Evolutionary conservation across 495 filamentous ascomycete species (phyloP).

Genomic region (Arthonia radiata): DNA sequence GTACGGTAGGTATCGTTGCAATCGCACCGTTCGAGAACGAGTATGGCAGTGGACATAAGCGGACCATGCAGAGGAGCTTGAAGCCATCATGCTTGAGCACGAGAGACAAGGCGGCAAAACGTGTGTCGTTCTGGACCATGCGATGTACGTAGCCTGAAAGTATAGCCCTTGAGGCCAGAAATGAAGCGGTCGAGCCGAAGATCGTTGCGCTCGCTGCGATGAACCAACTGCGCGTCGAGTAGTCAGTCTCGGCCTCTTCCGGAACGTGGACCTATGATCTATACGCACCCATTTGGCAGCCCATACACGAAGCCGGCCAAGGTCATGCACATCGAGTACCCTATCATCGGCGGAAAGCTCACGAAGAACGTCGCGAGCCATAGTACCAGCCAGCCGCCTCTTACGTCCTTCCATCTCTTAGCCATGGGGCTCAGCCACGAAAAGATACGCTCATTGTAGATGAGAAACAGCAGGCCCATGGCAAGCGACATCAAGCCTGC

Average conservation of each 20-base stretch:
- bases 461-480: constrained; percentile 36
- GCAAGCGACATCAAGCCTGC: constrained; percentile 23
- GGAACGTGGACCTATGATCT: constrained; percentile 1
- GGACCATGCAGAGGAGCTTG: constrained; percentile 74
- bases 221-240: constrained; percentile 39
- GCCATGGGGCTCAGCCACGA: constrained; percentile 42
- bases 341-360: constrained; percentile 77
- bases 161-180: constrained; percentile 53
- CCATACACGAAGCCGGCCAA: constrained; percentile 85
- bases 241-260: constrained; percentile 2
- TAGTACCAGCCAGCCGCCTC: constrained; percentile 50
- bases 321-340: constrained; percentile 70
- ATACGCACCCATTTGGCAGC: constrained; percentile 49
- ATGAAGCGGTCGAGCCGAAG: constrained; percentile 48
- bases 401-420: constrained; percentile 40
- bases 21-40: constrained; percentile 84
- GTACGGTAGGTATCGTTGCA: constrained; percentile 74
- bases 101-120: constrained; percentile 44
- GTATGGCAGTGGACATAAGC: constrained; percentile 84
- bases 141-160: constrained; percentile 52
- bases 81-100: constrained; percentile 63
- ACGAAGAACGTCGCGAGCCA: constrained; percentile 54
- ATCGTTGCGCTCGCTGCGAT: constrained; percentile 60
- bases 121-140: constrained; percentile 56
- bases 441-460: constrained; percentile 60